Evolutionary conservation across 495 filamentous ascomycete genomes (phyloP), one percentile per base, ranked within the genome.

Genomic region (Penicillium antarcticum): DNA sequence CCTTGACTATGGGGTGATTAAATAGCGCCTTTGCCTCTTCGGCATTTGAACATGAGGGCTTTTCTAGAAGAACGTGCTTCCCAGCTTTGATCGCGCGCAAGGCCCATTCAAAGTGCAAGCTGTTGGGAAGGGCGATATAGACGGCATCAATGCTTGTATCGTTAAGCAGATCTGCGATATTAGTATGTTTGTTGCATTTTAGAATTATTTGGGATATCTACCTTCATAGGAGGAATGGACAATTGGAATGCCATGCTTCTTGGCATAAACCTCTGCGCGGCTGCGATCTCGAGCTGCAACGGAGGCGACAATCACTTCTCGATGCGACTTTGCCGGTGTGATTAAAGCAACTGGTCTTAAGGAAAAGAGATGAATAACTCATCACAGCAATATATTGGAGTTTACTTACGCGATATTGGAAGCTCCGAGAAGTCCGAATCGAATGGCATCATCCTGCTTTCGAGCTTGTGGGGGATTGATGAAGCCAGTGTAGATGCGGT

Each of bases 201-300:
- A 13, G 33, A 29, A 8, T 8, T 2, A 10, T 0, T 17, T 14
- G 32, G 13, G 12, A 32, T 17, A 18, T 45, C 12, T 51, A 76
- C 76, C 75, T 56, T 77, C 57, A 38, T 80, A 80, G 5, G 63
- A 67, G 12, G 62, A 57, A 31, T 79, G 72, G 0, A 84, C 80
- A 12, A 76, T 68, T 0, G 75, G 75, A 38, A 89, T 85, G 6
- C 64, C 62, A 56, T 86, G 70, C 47, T 74, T 77, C 58, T 79
- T 77, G 2, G 84, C 84, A 60, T 76, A 87, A 0, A 63, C 66
- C 42, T 76, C 60, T 0, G 84, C 85, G 46, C 71, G 78, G 6
- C 61, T 61, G 11, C 45, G 55, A 52, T 85, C 77, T n/a, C 83
- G 72, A 5, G 83, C 79, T 5, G 84, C 80, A 0, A 89, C 75